Base-by-base conservation (phyloP, 2,329 filamentous ascomycete genomes). In the Blastomyces emzantsi region DNA sequence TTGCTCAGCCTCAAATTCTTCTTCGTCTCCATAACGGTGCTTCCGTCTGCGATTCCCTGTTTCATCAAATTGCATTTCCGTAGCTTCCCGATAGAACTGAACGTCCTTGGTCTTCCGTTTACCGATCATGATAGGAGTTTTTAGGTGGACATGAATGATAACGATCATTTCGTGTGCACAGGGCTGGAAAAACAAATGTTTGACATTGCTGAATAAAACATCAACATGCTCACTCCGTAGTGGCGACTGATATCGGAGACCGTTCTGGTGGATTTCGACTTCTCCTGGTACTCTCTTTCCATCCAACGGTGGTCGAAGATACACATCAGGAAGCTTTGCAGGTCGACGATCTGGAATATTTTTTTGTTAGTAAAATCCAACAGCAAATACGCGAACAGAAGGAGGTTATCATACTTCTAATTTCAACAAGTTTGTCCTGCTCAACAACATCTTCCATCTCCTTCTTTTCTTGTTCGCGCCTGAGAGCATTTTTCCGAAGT, bases 31-130 rank as follows among this genome's bases (percentile, higher is more conserved):
- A 73, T 96, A 97, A 59, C 94, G 88, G 77, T 97, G 96, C 79
- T 97, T 97, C 69, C 94, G 90, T 80, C 97, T 96, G 67, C 95
- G 86, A 78, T 97, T 99, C 69, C 94, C 95, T 58, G 94, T 99
- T 79, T 99, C 94, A 72, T 99, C 94, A 70, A 99, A 97, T 72
- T 96, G 92, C 75, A 99, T 97, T 69, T 99, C 94, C 0, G 94
- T 97, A 3, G 94, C 94, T 79, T 99, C 94, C 62, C 94, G 87
- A 73, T 97, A 97, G 78, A 99, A 99, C 71, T 99, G 95, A 0
- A 99, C 90, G 74, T 99, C 95, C 80, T 94, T 97, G 13, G 94
- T 96, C 85, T 99, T 99, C 80, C 96, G 95, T 83, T 96, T 97
- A 66, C 94, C 94, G 67, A 99, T 90, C 76, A 99, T 92, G 74